Evolutionary conservation across 495 filamentous ascomycete species (phyloP).

Genomic region (Rhizodiscina lignyota): DNA sequence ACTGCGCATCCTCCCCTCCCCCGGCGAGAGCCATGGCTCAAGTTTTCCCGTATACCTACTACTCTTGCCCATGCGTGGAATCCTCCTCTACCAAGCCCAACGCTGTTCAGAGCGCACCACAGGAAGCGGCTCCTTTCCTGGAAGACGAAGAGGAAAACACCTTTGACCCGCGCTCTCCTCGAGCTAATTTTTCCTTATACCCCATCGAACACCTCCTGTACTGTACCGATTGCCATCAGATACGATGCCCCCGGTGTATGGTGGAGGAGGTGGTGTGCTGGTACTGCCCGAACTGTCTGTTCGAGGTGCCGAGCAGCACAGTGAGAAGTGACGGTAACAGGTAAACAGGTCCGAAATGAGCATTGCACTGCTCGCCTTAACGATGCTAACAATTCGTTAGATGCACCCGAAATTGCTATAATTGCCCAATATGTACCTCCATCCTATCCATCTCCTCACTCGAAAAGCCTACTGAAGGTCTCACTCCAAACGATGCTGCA

Average conservation of each 20-base stretch:
- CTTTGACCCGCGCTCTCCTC: conserved; percentile 70
- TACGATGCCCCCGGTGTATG: conserved; percentile 82
- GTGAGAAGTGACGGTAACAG: conserved; percentile 84
- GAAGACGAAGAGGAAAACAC: conserved; percentile 53
- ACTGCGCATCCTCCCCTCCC: too few relatives aligned
- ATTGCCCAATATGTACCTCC: conserved; percentile 78
- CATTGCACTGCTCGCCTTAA: too few relatives aligned
- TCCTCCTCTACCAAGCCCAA: conserved; percentile 26
- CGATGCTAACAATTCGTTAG: too few relatives aligned
- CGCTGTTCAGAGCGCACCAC: conserved; percentile 16
- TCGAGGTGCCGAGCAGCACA: conserved; percentile 81
- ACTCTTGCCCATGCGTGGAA: conserved; percentile 82
- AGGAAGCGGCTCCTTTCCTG: conserved; percentile 14
- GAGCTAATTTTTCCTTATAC: conserved; percentile 79
- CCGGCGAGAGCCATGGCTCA: too few relatives aligned
- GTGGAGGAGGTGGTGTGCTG: conserved; percentile 83
- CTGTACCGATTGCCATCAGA: conserved; percentile 92
- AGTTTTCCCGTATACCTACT: conserved; percentile 74
- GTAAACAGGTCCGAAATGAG: conserved; percentile 30
- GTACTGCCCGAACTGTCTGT: conserved; percentile 91
- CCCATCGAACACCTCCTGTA: conserved; percentile 88
- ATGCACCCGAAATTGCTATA: conserved; percentile 87
- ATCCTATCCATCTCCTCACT: conserved; percentile 56
- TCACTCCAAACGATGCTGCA: too few relatives aligned
- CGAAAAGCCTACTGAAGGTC: conserved; percentile 27